Evolutionary conservation across 1,139 yeast genomes (phyloP).

Genomic region (Taphrina sp.): DNA sequence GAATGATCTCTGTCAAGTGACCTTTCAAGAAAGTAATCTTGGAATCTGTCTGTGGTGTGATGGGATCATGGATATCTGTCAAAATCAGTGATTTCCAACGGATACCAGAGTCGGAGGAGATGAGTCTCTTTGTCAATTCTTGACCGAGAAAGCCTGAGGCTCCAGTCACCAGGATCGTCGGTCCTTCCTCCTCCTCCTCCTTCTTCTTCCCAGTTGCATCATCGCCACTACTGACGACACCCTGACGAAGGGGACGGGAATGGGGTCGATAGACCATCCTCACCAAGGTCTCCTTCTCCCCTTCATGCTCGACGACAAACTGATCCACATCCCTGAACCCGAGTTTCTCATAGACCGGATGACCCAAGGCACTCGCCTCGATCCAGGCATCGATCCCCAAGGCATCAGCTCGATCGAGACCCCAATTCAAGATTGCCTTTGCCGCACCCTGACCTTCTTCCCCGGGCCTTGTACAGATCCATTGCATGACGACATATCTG

Average conservation of each 20-base stretch:
- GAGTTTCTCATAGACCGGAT: background rate
- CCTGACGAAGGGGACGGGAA: no score
- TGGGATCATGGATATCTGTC: background rate
- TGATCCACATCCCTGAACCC: background rate
- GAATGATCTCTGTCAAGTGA: no score
- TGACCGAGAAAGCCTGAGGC: background rate
- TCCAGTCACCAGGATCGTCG: background rate
- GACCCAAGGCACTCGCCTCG: background rate
- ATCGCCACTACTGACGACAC: no score
- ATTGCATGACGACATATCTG: background rate
- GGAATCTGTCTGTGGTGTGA: background rate
- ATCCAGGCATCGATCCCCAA: background rate
- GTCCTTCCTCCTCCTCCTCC: background rate
- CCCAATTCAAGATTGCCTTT: background rate
- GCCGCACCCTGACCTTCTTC: conserved; percentile 1
- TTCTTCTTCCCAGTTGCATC: background rate
- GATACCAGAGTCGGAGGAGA: background rate
- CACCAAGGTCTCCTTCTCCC: background rate
- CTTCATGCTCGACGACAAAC: background rate
- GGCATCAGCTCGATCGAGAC: background rate
- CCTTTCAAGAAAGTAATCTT: no score
- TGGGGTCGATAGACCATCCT: background rate
- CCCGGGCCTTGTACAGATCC: background rate
- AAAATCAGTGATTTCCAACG: background rate
- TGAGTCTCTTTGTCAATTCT: no score